Evolutionary conservation across 345 rosid species (phyloP).

Genomic region (Eucalyptus camaldulensis): DNA sequence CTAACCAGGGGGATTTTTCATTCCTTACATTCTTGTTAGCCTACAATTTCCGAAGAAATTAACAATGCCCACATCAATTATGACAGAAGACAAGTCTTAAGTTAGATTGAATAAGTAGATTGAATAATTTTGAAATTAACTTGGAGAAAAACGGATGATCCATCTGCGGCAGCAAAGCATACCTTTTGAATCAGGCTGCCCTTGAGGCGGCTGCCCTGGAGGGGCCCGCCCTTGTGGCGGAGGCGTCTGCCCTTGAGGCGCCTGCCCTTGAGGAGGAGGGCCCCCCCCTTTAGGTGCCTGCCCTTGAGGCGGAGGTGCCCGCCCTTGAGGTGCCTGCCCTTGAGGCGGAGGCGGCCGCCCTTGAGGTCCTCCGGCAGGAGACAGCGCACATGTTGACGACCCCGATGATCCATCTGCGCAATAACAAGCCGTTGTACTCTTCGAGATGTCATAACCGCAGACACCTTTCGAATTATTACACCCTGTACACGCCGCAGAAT

Average conservation of each 20-base stretch:
- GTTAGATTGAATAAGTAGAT: not conserved
- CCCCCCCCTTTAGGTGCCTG: no score
- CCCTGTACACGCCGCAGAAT: not conserved
- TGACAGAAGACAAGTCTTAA: not conserved
- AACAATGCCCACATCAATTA: not conserved
- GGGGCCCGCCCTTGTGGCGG: no score
- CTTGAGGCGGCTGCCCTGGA: not conserved
- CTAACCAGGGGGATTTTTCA: not conserved
- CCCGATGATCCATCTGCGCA: not conserved
- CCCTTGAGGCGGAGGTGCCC: no score
- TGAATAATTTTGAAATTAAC: not conserved
- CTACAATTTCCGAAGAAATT: not conserved
- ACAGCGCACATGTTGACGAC: rapidly evolving
- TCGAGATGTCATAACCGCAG: not conserved
- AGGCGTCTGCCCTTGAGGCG: no score
- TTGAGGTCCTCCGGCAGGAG: not conserved
- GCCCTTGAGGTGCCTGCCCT: no score
- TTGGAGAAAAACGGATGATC: not conserved
- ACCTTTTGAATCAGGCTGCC: not conserved
- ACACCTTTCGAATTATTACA: not conserved
- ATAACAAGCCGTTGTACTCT: not conserved
- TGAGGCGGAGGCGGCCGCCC: no score
- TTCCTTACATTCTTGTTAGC: not conserved
- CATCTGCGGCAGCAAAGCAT: no score
- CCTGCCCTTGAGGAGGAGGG: no score